A percentile compares a stretch with the other conserved stretches of the same genome.
Evolutionary conservation across 148 eudicot species (phyloP).

Genomic region (Cornus florida): DNA sequence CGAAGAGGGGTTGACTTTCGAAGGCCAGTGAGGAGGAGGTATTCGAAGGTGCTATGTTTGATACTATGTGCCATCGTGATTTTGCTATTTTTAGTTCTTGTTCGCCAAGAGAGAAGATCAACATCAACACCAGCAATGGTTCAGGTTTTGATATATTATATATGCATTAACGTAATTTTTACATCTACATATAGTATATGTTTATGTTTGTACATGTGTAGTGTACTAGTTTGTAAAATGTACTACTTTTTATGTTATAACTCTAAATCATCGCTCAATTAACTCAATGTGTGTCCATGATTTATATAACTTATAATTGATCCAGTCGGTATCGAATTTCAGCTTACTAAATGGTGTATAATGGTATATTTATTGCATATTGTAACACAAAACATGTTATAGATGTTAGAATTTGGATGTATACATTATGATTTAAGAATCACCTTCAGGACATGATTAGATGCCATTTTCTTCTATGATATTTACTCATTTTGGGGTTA

Average conservation of each 20-base stretch:
- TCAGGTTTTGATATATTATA: not conserved
- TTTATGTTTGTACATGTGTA: not conserved
- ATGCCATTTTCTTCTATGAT: too few relatives aligned
- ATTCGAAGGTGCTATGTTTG: not conserved
- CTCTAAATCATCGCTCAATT: too few relatives aligned
- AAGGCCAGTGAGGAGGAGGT: conserved; percentile 8
- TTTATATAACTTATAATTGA: too few relatives aligned
- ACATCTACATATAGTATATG: too few relatives aligned
- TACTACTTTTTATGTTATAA: not conserved
- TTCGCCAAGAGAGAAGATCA: not conserved
- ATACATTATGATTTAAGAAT: not conserved
- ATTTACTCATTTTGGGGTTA: too few relatives aligned
- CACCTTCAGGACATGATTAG: too few relatives aligned
- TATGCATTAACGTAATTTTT: too few relatives aligned
- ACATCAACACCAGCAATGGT: not conserved
- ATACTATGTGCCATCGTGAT: not conserved
- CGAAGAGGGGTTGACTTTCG: conserved; percentile 6
- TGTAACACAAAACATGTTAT: too few relatives aligned
- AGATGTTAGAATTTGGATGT: too few relatives aligned
- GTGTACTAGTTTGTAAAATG: not conserved
- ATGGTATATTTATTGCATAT: too few relatives aligned
- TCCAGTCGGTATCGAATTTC: too few relatives aligned
- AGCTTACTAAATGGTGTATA: not conserved
- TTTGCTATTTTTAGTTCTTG: not conserved
- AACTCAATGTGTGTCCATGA: not conserved